These are phyloP conservation scores for Polyplosphaeria fusca DNA, from an alignment of 495 filamentous ascomycete species.

Conservation along the genomic window DNA sequence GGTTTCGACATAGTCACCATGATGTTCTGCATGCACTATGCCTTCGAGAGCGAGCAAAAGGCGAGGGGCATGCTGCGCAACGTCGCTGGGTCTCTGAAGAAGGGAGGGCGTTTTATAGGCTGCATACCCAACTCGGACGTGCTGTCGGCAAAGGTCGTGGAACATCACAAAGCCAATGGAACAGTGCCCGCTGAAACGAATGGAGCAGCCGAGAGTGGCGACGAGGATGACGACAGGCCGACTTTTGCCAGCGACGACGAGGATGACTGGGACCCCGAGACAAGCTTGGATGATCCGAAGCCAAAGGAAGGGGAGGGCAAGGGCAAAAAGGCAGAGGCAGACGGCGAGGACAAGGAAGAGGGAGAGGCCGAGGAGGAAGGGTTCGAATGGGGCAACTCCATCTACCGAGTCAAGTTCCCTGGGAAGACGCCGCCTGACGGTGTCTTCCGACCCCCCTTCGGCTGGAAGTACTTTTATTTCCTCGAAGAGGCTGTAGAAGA, in stretches of 20 bases:
- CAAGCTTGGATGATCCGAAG: conserved; percentile 28
- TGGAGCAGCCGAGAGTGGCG: conserved; percentile 33
- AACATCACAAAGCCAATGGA: conserved; percentile 36
- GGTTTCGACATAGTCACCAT: conserved; percentile 95
- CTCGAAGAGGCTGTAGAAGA: conserved; percentile 94
- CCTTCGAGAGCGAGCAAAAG: conserved; percentile 85
- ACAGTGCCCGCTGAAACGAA: conserved; percentile 3
- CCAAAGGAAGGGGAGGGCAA: conserved; percentile 42
- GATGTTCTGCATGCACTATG: conserved; percentile 99
- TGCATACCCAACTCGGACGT: conserved; percentile 92
- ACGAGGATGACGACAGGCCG: conserved; percentile 47
- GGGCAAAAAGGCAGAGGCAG: conserved; percentile 42
- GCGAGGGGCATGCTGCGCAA: conserved; percentile 89
- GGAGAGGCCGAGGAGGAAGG: conserved; percentile 53
- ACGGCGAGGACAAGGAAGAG: conserved; percentile 49
- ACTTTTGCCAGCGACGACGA: conserved; percentile 47
- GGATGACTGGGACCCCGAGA: conserved; percentile 47
- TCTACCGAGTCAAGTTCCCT: conserved; percentile 86
- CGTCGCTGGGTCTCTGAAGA: conserved; percentile 82
- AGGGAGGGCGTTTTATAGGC: conserved; percentile 89
- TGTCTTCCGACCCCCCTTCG: conserved; percentile 88
- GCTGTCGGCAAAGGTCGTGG: conserved; percentile 61
- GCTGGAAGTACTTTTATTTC: conserved; percentile 96
- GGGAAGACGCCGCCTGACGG: conserved; percentile 73
- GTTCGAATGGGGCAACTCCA: conserved; percentile 84